Evolutionary conservation across 176 grass and related monocot species (phyloP), one percentile per base, ranked within the genome.

Genomic region (Rhynchospora breviuscula): DNA sequence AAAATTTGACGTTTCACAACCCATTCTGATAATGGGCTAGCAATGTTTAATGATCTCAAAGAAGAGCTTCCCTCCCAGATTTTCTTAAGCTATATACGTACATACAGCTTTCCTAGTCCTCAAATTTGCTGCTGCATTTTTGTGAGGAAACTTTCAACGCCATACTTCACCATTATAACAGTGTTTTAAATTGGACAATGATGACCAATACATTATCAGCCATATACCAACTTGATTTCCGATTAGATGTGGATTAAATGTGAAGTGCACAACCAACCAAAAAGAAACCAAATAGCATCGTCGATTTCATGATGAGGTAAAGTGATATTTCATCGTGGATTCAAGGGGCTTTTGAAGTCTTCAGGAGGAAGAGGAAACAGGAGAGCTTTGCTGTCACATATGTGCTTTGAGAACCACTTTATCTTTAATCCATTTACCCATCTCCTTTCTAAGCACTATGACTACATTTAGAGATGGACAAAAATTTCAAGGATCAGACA

Each of bases 281-380:
- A 80, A 82, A 82, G 80, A 65, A 61, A 52, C 44, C 80, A 82
- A 44, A 10, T 66, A 17, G 43, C 80, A 82, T 49, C 17, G 80
- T 31, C 17, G 61, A 67, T 67, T 80, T 80, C 10, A 22, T 65
- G 80, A 22, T 65, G 80, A 67, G 44, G 61, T 53, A 82, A 82
- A 82, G 80, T 53, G 80, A 82, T 67, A 67, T 82, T 65, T 43
- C 52, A 82, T 67, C 29, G 35, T 40, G 35, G 80, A 66, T 67
- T 51, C 79, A 85, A 90, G 83, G 82, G 85, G 81, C 86, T 83
- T 93, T 89, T 90, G 78, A 88, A 88, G 63, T 87, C 91, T 89
- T 97, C 84, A 91, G 48, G 84, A 70, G 86, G 94, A 91, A 90
- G 91, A 83, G 69, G 81, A 88, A 91, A 88, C 86, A 86, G 89